Conservation (phyloP, 2,329 filamentous ascomycete species). For the Domatiomyces globalis region DNA sequence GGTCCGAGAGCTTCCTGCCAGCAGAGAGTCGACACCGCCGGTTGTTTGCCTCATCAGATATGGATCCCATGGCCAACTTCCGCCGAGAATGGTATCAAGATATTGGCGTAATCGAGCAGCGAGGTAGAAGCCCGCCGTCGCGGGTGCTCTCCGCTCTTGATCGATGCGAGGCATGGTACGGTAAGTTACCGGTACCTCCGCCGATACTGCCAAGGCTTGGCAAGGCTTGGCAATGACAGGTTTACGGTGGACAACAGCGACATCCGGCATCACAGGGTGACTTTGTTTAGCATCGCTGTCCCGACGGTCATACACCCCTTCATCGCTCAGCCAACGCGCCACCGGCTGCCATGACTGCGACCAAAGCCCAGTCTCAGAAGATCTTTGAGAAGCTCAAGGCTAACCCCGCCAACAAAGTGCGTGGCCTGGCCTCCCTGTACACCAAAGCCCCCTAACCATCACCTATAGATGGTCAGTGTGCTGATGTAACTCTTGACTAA, state of each 20-base stretch:
- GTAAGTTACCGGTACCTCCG: too few species aligned
- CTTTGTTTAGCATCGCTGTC: background rate
- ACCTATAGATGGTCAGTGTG: conserved; percentile 6
- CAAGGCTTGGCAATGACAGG: background rate
- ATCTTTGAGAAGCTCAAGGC: conserved; percentile 96
- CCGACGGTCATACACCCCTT: background rate
- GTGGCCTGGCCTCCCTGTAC: conserved; percentile 17
- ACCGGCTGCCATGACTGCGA: conserved; percentile 45
- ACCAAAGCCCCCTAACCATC: conserved; percentile 1
- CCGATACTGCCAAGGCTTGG: too few species aligned
- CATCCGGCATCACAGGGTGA: background rate
- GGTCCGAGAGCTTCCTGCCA: too few species aligned
- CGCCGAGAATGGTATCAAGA: too few species aligned
- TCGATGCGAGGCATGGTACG: too few species aligned
- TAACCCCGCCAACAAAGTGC: conserved; percentile 87
- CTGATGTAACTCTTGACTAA: conserved; percentile 8
- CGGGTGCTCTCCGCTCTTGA: too few species aligned
- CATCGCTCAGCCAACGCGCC: background rate
- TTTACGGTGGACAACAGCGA: background rate
- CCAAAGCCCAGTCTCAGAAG: conserved; percentile 88
- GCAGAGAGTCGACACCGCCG: too few species aligned
- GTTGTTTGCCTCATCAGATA: too few species aligned
- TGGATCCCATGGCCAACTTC: too few species aligned
- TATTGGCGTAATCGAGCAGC: too few species aligned
- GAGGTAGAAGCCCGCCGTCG: too few species aligned